phyloP scores from a whole-genome alignment of 768 basidiomycete genomes.

The Baorangia bicolor region DNA sequence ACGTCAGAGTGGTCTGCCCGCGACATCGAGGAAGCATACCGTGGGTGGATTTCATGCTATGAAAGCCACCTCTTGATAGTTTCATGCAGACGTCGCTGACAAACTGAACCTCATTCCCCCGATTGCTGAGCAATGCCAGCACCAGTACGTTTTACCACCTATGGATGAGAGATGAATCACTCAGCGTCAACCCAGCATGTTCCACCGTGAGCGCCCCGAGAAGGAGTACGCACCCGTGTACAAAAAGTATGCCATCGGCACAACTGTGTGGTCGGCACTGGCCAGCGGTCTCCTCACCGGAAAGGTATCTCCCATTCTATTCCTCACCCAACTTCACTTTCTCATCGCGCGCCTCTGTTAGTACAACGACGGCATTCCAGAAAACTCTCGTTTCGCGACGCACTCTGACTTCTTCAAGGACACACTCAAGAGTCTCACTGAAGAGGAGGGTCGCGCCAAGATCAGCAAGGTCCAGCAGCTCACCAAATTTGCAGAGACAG shows the following conservation, averaged over 20 bases:
- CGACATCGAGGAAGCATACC: slow-evolving; percentile 46
- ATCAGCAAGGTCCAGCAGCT: slow-evolving; percentile 50
- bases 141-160: slow-evolving; percentile 32
- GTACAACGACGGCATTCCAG: slow-evolving; percentile 52
- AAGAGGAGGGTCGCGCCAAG: slow-evolving; percentile 43
- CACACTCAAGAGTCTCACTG: slow-evolving; percentile 42
- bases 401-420: slow-evolving; percentile 48
- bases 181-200: slow-evolving; percentile 36
- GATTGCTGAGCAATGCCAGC: slow-evolving; percentile 52
- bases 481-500: slow-evolving; percentile 42
- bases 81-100: slow-evolving; percentile 43
- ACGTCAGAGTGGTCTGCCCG: slow-evolving; percentile 57
- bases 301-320: slow-evolving; percentile 33
- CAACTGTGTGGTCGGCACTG: slow-evolving; percentile 56
- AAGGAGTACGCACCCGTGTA: slow-evolving; percentile 49
- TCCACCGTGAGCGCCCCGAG: slow-evolving; percentile 55
- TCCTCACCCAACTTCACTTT: background rate
- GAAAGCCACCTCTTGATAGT: background rate
- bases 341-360: slow-evolving; percentile 14
- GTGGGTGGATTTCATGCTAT: slow-evolving; percentile 15
- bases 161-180: too few relatives aligned
- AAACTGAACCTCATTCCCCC: slow-evolving; percentile 50
- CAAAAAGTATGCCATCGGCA: slow-evolving; percentile 46
- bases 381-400: slow-evolving; percentile 49
- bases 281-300: slow-evolving; percentile 56